phyloP scores from a whole-genome alignment of 352 stramenopile genomes.

The Pythium phragmitis region DNA sequence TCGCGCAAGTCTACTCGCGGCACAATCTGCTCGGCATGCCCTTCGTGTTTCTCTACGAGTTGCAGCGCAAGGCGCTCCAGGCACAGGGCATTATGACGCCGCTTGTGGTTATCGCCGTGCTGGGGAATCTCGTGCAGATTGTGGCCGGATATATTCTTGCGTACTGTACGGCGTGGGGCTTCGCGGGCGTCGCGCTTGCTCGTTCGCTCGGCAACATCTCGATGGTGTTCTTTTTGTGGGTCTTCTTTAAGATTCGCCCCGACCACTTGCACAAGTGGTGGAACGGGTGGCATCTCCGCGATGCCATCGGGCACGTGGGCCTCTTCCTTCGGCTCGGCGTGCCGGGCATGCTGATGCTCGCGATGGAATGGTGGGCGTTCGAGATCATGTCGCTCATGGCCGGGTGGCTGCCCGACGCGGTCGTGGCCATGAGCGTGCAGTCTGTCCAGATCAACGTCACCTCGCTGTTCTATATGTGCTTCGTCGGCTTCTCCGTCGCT shows the following conservation, averaged over 20 bases:
- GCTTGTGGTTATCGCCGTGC: constrained; percentile 50
- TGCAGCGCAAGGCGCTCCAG: constrained; percentile 68
- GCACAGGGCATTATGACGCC: constrained; percentile 68
- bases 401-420: constrained; percentile 51
- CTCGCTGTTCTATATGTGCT: constrained; percentile 75
- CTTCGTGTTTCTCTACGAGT: constrained; percentile 76
- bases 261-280: constrained; percentile 47
- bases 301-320: constrained; percentile 41
- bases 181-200: constrained; percentile 67
- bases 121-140: constrained; percentile 63
- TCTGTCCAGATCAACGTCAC: constrained; percentile 70
- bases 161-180: constrained; percentile 65
- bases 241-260: constrained; percentile 46
- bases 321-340: constrained; percentile 67
- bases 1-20: constrained; percentile 50
- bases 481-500: constrained; percentile 58
- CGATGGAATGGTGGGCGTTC: constrained; percentile 80
- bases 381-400: constrained; percentile 73
- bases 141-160: constrained; percentile 63
- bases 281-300: constrained; percentile 52
- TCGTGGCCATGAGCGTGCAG: constrained; percentile 71
- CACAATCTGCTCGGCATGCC: constrained; percentile 62
- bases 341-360: constrained; percentile 59
- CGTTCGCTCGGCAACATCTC: constrained; percentile 52
- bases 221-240: constrained; percentile 46